phyloP scores from a whole-genome alignment of 352 stramenopile genomes.

The Peronosclerospora sorghi region DNA sequence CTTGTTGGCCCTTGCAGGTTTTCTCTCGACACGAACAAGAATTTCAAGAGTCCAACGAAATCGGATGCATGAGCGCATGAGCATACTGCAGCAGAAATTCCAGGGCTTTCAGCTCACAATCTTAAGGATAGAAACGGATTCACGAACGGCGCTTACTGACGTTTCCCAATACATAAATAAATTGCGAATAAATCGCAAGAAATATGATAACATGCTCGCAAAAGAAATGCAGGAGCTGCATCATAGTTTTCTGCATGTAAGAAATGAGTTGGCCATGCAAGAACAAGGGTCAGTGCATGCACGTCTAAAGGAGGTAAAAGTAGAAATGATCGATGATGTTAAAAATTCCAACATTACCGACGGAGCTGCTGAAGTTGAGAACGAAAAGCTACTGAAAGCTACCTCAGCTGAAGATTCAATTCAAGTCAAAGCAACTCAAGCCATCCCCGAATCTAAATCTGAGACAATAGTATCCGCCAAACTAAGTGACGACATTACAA shows the following conservation, averaged over 20 bases:
- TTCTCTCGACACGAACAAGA: conserved; percentile 20
- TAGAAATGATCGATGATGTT: conserved; percentile 3
- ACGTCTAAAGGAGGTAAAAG: conserved; percentile 22
- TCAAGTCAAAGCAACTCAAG: background rate
- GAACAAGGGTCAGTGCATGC: conserved; percentile 39
- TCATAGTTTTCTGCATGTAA: conserved; percentile 33
- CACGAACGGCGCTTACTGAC: conserved; percentile 41
- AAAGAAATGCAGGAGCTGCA: conserved; percentile 58
- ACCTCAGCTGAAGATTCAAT: background rate
- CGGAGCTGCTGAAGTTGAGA: background rate
- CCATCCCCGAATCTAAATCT: background rate
- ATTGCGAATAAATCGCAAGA: conserved; percentile 39
- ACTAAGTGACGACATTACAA: background rate
- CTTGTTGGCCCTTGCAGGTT: conserved; percentile 21
- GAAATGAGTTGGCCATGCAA: conserved; percentile 42
- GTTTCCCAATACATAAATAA: conserved; percentile 30
- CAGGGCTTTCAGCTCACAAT: conserved; percentile 33
- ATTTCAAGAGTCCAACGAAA: conserved; percentile 26
- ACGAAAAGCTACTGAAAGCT: background rate
- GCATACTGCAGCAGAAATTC: conserved; percentile 41
- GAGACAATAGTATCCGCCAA: background rate
- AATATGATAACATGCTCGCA: conserved; percentile 47
- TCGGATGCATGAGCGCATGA: conserved; percentile 36
- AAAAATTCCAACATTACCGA: background rate
- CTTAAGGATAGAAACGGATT: conserved; percentile 41